Evolutionary conservation across 192 early-diverging fungal species (phyloP), one percentile per base, ranked within the genome.

Genomic region (Backusella tarrabulga): DNA sequence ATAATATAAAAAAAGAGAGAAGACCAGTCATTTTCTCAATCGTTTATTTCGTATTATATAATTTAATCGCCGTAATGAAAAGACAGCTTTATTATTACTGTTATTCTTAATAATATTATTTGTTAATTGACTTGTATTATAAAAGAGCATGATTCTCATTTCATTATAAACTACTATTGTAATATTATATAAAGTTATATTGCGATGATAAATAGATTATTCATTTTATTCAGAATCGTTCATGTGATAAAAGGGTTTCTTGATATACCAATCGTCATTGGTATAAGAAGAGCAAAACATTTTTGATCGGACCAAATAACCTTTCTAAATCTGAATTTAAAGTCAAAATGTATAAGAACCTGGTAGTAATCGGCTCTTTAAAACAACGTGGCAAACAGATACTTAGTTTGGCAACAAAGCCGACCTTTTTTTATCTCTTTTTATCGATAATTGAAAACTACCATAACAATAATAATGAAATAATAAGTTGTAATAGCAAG

Each of bases 371-470:
- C 40, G n/a, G 71, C 17, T 29, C 40, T 50, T 73, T 50, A 50
- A 50, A 50, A 34, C 40, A 73, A 36, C 71, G 44, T 36, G 71
- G 41, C 36, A 50, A 46, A 50, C 56, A 73, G 19, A 73, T 73
- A 42, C 69, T 71, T 71, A 42, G 69, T 71, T 36, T 71, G 69
- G 69, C 69, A 71, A 42, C 35, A 34, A 36, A 71, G 69, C 41
- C 69, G 69, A 26, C 69, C 14, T 63, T 63, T 63, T 63, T 60
- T 11, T 60, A 23, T 60, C 23, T 60, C 23, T 50, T n/a, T 50
- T 50, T 44, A 44, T 44, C 42, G 42, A 44, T 44, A 44, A 44
- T 44, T 50, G 19, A 50, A 50, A 50, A n/a, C 46, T 50, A 14
- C 12, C 7, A 26, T 63, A 63, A 29, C 21, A 26, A 26, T 29